Base-by-base conservation (phyloP, 163 green algal genomes). In the Trebouxiophyceae sp. region DNA sequence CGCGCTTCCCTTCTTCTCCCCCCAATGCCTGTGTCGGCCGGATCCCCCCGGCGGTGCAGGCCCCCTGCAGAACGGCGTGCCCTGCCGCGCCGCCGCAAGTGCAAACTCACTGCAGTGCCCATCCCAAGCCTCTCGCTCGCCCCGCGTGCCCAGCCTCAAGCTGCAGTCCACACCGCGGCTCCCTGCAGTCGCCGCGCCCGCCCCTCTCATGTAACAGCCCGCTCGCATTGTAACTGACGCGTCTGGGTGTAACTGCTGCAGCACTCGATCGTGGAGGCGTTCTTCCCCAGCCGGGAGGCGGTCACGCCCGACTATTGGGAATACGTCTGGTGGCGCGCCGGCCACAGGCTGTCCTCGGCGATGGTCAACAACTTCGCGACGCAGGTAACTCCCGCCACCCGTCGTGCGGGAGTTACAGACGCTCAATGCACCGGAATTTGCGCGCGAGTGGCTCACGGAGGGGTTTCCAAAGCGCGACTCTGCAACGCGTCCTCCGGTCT, bases 291-390 rank as follows among this genome's bases (percentile, higher is more conserved):
- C 6, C 47, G 6, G 16, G 6, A 28, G 22, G 47, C 16, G 44
- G 86, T 96, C 0, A 86, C 78, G 3, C 23, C 74, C 34, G 90
- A 96, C 73, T 98, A 97, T 77, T 98, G 91, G 91, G 65, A 84
- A 7, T 97, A 92, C 70, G 67, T 80, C 45, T 65, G 74, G 16
- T 97, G 87, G 86, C 72, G 90, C 16, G 66, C 84, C 5, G 72
- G 60, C 62, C 91, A 97, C 76, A 76, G 91, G 31, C 86, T 93
- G 33, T 91, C 89, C 72, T 87, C 69, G 63, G 85, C 77, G 60
- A 87, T 88, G 45, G 81, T 89, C 56, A 81, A 81, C 70, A 86
- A 93, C 65, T 91, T 89, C 66, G 83, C 81, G 22, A 86, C 79
- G 1, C 79, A 85, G 73, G 73, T 79, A 39, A 22, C 22, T 33